phyloP scores from a whole-genome alignment of 768 basidiomycete genomes.

The Pisolithus tinctorius region DNA sequence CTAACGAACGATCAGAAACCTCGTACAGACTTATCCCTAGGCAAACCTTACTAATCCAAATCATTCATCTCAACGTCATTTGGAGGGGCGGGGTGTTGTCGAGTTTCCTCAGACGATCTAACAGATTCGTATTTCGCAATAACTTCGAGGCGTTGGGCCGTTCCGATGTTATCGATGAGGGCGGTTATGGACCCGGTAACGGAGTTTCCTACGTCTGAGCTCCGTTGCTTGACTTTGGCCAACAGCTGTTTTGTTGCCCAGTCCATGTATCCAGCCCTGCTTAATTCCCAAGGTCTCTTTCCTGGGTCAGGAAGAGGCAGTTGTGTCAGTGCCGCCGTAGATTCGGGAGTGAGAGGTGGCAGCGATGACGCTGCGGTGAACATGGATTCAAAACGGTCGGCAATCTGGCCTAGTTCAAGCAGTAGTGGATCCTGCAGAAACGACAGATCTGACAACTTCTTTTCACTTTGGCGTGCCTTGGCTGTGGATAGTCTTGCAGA shows the following conservation, averaged over 20 bases:
- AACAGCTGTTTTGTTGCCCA: conserved; percentile 67
- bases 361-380: conserved; percentile 43
- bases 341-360: conserved; percentile 36
- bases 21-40: no score
- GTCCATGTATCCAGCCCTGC: conserved; percentile 64
- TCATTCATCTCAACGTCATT: not conserved
- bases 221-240: conserved; percentile 20
- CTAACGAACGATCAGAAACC: no score
- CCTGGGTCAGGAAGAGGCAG: conserved; percentile 43
- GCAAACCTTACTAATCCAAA: no score
- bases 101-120: not conserved
- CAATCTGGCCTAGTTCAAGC: conserved; percentile 31
- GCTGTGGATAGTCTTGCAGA: conserved; percentile 43
- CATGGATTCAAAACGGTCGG: conserved; percentile 37
- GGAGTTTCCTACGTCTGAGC: conserved; percentile 11
- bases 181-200: conserved; percentile 16
- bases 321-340: conserved; percentile 30
- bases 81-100: not conserved
- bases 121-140: conserved; percentile 9
- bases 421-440: conserved; percentile 39
- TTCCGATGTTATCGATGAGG: conserved; percentile 13
- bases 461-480: conserved; percentile 41
- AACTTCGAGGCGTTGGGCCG: conserved; percentile 12
- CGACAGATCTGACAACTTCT: conserved; percentile 35
- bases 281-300: conserved; percentile 74